Percentiles rank a stretch among this genome's conserved stretches.
Evolutionary conservation across 257 asterid species (phyloP).

Genomic region (Ajuga chamaepitys): DNA sequence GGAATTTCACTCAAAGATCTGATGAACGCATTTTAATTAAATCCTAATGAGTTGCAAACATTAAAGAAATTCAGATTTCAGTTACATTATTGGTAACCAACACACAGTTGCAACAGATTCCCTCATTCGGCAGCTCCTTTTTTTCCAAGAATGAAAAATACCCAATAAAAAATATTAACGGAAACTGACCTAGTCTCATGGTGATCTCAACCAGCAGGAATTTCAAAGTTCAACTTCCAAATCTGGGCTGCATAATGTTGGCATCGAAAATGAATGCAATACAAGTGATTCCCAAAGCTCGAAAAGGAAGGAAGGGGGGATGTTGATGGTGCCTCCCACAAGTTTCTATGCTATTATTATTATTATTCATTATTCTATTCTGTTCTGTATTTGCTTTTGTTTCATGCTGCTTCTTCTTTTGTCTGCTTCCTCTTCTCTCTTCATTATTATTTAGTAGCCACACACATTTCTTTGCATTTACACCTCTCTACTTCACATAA

Average conservation of each 20-base stretch:
- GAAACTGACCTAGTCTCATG: slow-evolving; percentile 59
- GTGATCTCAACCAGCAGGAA: slow-evolving; percentile 13
- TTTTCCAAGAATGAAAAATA: not conserved
- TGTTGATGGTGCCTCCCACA: slow-evolving; percentile 41
- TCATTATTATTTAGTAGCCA: slow-evolving; percentile 4
- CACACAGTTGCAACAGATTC: not conserved
- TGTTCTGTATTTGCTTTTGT: slow-evolving; percentile 30
- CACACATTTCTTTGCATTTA: no score
- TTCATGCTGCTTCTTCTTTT: slow-evolving; percentile 34
- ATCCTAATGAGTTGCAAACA: no score
- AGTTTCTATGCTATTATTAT: slow-evolving; percentile 27
- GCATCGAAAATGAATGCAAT: slow-evolving; percentile 28
- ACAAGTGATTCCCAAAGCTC: slow-evolving; percentile 11
- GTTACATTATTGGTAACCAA: no score
- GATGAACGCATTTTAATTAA: no score
- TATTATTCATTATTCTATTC: slow-evolving; percentile 19
- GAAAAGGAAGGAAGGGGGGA: slow-evolving; percentile 26
- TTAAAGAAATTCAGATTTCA: no score
- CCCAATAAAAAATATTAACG: not conserved
- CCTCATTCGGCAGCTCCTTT: no score
- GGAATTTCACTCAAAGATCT: no score
- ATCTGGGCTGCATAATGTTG: slow-evolving; percentile 25
- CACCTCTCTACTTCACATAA: no score
- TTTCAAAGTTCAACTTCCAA: slow-evolving; percentile 17
- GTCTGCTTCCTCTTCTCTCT: slow-evolving; percentile 37